Percentiles rank a stretch among this genome's conserved stretches.
Evolutionary conservation across 75 land plant genomes (phyloP).

Genomic region (Picea sitchensis): DNA sequence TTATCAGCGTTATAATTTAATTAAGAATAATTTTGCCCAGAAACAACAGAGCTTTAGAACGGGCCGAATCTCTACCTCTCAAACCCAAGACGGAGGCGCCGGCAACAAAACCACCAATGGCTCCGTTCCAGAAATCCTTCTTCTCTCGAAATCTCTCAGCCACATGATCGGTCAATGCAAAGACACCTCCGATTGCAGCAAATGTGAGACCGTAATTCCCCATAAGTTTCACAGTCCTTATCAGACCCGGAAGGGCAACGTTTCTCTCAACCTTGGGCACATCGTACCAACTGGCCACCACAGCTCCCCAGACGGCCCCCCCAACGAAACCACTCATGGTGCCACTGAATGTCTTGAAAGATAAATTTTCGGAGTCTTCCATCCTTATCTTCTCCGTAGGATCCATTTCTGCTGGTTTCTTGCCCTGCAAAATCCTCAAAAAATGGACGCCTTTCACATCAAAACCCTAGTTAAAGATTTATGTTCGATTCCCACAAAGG

Average conservation of each 20-base stretch:
- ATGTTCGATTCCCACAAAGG: too few species aligned
- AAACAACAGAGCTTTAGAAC: background rate
- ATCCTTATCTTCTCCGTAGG: constrained; percentile 23
- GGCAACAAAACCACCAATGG: constrained; percentile 84
- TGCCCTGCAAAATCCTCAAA: too few species aligned
- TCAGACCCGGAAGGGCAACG: constrained; percentile 73
- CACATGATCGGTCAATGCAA: constrained; percentile 71
- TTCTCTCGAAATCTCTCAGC: constrained; percentile 60
- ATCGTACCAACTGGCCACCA: constrained; percentile 84
- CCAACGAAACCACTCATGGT: constrained; percentile 44
- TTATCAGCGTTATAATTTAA: too few species aligned
- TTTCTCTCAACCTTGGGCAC: constrained; percentile 83
- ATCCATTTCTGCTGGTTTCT: constrained; percentile 19
- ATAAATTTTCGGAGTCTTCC: constrained; percentile 61
- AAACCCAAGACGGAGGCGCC: constrained; percentile 72
- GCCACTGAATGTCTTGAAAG: constrained; percentile 55
- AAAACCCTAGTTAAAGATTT: too few species aligned
- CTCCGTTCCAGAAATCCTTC: constrained; percentile 76
- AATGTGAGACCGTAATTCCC: constrained; percentile 72
- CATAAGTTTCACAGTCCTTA: constrained; percentile 72
- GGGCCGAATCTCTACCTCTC: constrained; percentile 35
- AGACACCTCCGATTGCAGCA: constrained; percentile 84
- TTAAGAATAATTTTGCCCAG: background rate
- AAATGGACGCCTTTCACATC: too few species aligned
- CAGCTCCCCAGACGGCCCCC: constrained; percentile 66